Evolutionary conservation across 805 yeast species (phyloP), one percentile per base, ranked within the genome.

Genomic region (Wickerhamiella domercqiae): DNA sequence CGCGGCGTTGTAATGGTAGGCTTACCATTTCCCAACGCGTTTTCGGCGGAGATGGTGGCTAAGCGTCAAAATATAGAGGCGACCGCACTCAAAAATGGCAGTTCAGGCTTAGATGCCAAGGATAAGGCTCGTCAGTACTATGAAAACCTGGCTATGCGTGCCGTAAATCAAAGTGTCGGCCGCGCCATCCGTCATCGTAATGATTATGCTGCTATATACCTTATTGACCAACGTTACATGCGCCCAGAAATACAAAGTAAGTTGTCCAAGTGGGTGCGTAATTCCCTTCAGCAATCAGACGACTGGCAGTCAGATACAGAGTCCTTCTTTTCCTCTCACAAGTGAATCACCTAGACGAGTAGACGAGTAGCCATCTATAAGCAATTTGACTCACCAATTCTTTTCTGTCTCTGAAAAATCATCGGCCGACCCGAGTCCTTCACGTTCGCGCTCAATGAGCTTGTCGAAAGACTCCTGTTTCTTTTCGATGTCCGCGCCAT

Each of bases 111-210:
- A 18, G 47, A 46, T 11, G 55, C 64, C 6, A 40, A 42, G 32
- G 47, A 38, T 3, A 62, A 62, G 19, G 80, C 86, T 0, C 52
- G 52, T 20, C 68, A 67, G 22, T 82, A 72, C 48, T 78, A 80
- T 49, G 94, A 84, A 47, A 82, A 80, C 48, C 61, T 82, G 5
- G 84, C 94, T 51, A 78, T 87, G 90, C 71, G 84, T 37, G 79
- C 94, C 0, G 83, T 86, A 1, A 86, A 86, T 52, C 97, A 86
- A 55, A 75, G 93, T 57, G 76, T 87, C 9, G 97, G 96, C 0
- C 67, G 97, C 45, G 81, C 95, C 5, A 86, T 86, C 29, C 63
- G 97, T 42, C 94, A 86, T 54, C 68, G 67, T 19, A 66, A 68
- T 30, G 97, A 87, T 56, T 84, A 79, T 52, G 76, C 96, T 0